Percentiles rank a stretch among this genome's conserved stretches.
Evolutionary conservation across 495 filamentous ascomycete species (phyloP).

Genomic region (Trichoderma asperelloides): DNA sequence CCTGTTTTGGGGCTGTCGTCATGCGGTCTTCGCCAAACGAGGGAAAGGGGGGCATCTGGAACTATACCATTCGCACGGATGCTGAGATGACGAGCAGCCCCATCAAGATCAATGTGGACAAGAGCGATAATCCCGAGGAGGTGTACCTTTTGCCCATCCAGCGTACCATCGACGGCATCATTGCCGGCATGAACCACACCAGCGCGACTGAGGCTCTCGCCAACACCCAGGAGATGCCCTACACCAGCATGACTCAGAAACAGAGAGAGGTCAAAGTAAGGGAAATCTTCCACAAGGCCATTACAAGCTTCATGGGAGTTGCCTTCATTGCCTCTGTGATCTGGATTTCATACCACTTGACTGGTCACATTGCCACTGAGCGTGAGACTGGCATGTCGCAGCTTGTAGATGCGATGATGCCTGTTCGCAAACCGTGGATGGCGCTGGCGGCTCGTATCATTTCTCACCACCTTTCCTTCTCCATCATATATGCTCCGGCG

Average conservation of each 20-base stretch:
- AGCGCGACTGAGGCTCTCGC: conserved; percentile 32
- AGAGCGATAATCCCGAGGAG: conserved; percentile 56
- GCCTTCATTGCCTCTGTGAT: conserved; percentile 61
- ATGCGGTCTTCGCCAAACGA: conserved; percentile 66
- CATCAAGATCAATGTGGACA: conserved; percentile 47
- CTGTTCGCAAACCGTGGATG: conserved; percentile 53
- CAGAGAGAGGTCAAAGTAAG: conserved; percentile 54
- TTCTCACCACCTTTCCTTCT: conserved; percentile 60
- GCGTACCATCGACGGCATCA: conserved; percentile 64
- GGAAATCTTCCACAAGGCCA: conserved; percentile 53
- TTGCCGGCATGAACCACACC: conserved; percentile 38
- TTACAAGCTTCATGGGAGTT: conserved; percentile 60
- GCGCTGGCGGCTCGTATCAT: conserved; percentile 58
- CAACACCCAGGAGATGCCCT: conserved; percentile 57
- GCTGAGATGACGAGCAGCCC: conserved; percentile 41
- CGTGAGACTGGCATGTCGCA: conserved; percentile 72
- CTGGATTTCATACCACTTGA: conserved; percentile 65
- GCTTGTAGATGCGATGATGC: conserved; percentile 75
- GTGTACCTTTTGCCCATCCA: conserved; percentile 72
- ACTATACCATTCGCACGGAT: conserved; percentile 74
- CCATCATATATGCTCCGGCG: conserved; percentile 55
- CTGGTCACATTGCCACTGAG: conserved; percentile 68
- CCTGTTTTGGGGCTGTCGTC: conserved; percentile 65
- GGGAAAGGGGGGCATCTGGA: conserved; percentile 60
- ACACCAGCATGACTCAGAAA: conserved; percentile 56